Evolutionary conservation across 2,329 filamentous ascomycete species (phyloP).

Genomic region (Alternaria rosae): DNA sequence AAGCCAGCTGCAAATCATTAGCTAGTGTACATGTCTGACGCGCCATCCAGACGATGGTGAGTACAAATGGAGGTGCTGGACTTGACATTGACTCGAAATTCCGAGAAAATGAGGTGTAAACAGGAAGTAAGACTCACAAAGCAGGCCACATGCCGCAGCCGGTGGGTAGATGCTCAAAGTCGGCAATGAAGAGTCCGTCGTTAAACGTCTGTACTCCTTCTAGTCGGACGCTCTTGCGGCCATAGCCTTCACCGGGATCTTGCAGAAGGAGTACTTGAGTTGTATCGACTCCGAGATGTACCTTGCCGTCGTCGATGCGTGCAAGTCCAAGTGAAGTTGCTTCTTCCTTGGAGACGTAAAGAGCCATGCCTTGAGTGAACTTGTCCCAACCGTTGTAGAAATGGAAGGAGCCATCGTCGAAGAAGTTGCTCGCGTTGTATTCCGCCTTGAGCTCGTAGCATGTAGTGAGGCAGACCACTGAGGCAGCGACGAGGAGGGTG

Average conservation of each 20-base stretch:
- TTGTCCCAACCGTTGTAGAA: slow-evolving; percentile 21
- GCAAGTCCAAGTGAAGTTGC: slow-evolving; percentile 27
- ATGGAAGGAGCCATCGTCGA: slow-evolving; percentile 18
- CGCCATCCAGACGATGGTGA: not conserved
- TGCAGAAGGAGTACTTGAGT: not conserved
- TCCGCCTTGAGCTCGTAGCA: slow-evolving; percentile 24
- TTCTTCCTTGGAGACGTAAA: slow-evolving; percentile 27
- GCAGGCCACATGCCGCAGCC: slow-evolving; percentile 43
- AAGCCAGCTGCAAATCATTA: slow-evolving; percentile 35
- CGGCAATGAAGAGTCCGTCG: slow-evolving; percentile 35
- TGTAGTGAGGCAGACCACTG: not conserved
- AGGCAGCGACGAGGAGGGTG: not conserved
- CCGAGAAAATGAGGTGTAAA: not conserved
- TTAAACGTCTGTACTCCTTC: slow-evolving; percentile 29
- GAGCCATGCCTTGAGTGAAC: slow-evolving; percentile 28
- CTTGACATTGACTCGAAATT: no score
- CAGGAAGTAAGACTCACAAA: slow-evolving; percentile 25
- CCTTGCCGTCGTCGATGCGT: slow-evolving; percentile 16
- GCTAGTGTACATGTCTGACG: not conserved
- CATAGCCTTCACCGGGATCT: slow-evolving; percentile 10
- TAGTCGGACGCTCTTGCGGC: slow-evolving; percentile 36
- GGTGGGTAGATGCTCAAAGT: slow-evolving; percentile 40
- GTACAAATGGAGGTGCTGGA: not conserved
- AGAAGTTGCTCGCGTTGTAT: slow-evolving; percentile 30
- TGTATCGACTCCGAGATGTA: slow-evolving; percentile 36